Evolutionary conservation across 306 rosid species (phyloP).

Genomic region (Canavalia ensiformis): DNA sequence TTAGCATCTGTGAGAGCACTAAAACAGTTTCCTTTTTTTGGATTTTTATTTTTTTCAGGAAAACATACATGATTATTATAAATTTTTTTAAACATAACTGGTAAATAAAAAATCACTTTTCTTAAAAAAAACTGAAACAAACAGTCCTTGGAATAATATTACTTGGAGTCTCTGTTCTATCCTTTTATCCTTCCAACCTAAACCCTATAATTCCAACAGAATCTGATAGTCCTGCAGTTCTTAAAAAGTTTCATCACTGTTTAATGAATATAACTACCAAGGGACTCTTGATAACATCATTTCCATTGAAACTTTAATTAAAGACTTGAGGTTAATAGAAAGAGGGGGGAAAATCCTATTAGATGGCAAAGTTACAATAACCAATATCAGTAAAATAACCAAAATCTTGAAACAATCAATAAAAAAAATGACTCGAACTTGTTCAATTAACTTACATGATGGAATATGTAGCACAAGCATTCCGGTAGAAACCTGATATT

Average conservation of each 20-base stretch:
- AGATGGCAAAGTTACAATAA: constrained; percentile 4
- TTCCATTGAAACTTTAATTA: not conserved
- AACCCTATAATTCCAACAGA: not conserved
- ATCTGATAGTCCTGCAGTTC: too few species aligned
- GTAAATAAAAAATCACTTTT: too few species aligned
- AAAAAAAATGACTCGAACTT: not conserved
- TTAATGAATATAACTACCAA: constrained; percentile 30
- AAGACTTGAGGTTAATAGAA: not conserved
- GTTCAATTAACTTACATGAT: constrained; percentile 77
- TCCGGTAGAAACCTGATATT: constrained; percentile 95
- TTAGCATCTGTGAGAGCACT: not conserved
- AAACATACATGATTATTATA: not conserved
- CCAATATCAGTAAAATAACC: constrained; percentile 21
- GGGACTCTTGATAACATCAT: not conserved
- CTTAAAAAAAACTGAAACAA: too few species aligned
- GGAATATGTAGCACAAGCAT: constrained; percentile 99
- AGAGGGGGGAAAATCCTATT: not conserved
- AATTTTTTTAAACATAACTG: too few species aligned
- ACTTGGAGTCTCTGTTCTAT: not conserved
- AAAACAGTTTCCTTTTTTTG: not conserved
- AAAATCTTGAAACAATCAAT: constrained; percentile 9
- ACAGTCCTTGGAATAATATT: not conserved
- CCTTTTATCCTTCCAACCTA: not conserved
- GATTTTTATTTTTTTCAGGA: not conserved
- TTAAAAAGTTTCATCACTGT: not conserved